These are phyloP conservation scores for Ceratobasidium sp. DNA, from an alignment of 1,284 basidiomycete species.

Conservation along the genomic window DNA sequence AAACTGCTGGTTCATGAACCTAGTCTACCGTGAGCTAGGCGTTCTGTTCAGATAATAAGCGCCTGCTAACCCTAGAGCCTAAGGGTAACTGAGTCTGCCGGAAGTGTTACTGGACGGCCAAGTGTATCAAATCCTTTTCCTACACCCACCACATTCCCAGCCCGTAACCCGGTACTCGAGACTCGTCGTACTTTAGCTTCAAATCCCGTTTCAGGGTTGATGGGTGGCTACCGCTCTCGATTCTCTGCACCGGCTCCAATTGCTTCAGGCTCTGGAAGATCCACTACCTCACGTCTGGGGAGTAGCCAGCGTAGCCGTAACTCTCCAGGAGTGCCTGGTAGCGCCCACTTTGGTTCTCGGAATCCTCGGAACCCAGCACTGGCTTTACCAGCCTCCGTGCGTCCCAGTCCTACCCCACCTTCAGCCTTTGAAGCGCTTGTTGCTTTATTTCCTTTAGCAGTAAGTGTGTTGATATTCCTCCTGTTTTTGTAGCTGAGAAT, in stretches of 20 bases:
- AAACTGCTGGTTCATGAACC: too few species aligned
- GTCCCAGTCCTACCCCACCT: not conserved
- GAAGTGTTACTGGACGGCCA: too few species aligned
- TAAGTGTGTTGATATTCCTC: not conserved
- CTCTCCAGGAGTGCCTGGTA: too few species aligned
- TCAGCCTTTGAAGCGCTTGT: not conserved
- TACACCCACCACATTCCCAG: too few species aligned
- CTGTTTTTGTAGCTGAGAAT: not conserved
- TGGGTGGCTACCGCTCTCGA: conserved; percentile 1
- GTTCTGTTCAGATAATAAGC: too few species aligned
- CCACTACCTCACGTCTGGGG: not conserved
- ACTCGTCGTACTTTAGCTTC: too few species aligned
- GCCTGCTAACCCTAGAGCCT: too few species aligned
- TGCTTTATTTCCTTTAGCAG: conserved; percentile 1
- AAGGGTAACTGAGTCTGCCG: too few species aligned
- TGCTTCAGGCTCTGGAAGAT: not conserved
- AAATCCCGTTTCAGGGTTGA: too few species aligned
- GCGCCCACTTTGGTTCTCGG: conserved; percentile 8
- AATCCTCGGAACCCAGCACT: not conserved
- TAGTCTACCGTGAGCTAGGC: too few species aligned
- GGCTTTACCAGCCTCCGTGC: not conserved
- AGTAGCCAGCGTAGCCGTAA: not conserved
- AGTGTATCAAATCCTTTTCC: too few species aligned
- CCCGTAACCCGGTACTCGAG: too few species aligned
- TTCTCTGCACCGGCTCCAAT: not conserved